Base-by-base conservation (phyloP, 2,329 filamentous ascomycete species). In the Aspergillus novoparasiticus region DNA sequence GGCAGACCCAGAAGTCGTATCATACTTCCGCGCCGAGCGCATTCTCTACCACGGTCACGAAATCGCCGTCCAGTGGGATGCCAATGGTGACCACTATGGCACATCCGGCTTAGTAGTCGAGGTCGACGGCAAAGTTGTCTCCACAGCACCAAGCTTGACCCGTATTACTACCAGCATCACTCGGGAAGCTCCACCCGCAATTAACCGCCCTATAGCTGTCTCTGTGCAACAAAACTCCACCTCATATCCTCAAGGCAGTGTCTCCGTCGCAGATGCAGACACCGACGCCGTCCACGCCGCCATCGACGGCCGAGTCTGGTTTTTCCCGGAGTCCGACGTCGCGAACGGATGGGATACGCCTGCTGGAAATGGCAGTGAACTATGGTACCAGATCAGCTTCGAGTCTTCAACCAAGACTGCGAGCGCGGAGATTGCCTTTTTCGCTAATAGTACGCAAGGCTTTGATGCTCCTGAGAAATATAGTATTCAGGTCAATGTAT, bases 41-140 rank as follows among this genome's bases (percentile, higher is more conserved):
- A 72, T 81, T 16, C 62, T 75, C 3, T 82, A 82, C 65, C 80
- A 82, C 64, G 80, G 80, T 4, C 76, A 77, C 59, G 73, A 76
- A 14, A 67, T 82, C 26, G 74, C 76, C 19, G 73, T 82, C 0
- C 77, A 81, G 64, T 82, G 79, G 79, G 79, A 82, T 28, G 60
- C 58, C 4, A 64, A 57, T 0, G 68, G 68, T 3, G 23, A 36
- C 8, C 61, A 55, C 3, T 70, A 69, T 51, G 65, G 65, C 2
- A 36, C 55, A 9, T 21, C 51, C 0, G 68, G 68, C 1, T 48
- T 70, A 0, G 55, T 61, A 8, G 55, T 69, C 2, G 64, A 69
- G 57, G 57, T 70, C 1, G 67, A 70, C 28, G 63, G 61, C 56
- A 50, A 63, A 34, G 61, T 57, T 3, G 66, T 64, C 26, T 66